Evolutionary conservation across 2,329 filamentous ascomycete species (phyloP).

Genomic region (Colletotrichum magnum): DNA sequence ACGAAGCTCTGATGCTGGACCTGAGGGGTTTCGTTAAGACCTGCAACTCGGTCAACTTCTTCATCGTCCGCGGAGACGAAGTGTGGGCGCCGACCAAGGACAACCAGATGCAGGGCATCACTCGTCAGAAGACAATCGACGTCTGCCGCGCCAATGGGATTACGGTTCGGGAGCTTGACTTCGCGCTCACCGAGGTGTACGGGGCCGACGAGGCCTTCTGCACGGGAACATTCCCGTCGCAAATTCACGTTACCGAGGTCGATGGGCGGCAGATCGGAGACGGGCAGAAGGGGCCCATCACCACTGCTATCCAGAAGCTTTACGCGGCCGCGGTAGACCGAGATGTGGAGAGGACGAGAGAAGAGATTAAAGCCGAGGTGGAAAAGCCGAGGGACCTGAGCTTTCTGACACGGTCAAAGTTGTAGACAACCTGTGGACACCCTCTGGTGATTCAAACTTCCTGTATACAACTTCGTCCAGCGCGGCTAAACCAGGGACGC

Average conservation of each 20-base stretch:
- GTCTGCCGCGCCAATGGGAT: constrained; percentile 47
- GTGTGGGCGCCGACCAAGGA: constrained; percentile 51
- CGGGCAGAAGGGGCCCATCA: constrained; percentile 44
- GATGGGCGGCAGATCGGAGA: constrained; percentile 45
- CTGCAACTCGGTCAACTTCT: constrained; percentile 52
- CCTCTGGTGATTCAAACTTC: no score
- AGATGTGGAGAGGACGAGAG: constrained; percentile 43
- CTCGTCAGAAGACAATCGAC: constrained; percentile 49
- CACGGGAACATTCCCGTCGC: constrained; percentile 48
- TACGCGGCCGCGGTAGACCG: constrained; percentile 43
- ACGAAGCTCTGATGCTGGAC: constrained; percentile 50
- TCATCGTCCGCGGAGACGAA: constrained; percentile 49
- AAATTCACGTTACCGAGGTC: constrained; percentile 46
- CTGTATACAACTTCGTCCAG: no score
- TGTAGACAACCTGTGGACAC: background rate
- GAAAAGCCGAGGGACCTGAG: constrained; percentile 46
- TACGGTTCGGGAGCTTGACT: constrained; percentile 46
- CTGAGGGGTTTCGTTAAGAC: constrained; percentile 49
- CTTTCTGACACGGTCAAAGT: constrained; percentile 17
- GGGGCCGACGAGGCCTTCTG: constrained; percentile 50
- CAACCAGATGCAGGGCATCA: constrained; percentile 51
- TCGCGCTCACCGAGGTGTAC: constrained; percentile 48
- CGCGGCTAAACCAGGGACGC: no score
- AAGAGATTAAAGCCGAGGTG: constrained; percentile 43
- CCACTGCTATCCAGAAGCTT: constrained; percentile 44